Percentiles rank a stretch among this genome's conserved stretches.
phyloP scores from a whole-genome alignment of 1,284 basidiomycete species.

The Limonomyces culmigenus region DNA sequence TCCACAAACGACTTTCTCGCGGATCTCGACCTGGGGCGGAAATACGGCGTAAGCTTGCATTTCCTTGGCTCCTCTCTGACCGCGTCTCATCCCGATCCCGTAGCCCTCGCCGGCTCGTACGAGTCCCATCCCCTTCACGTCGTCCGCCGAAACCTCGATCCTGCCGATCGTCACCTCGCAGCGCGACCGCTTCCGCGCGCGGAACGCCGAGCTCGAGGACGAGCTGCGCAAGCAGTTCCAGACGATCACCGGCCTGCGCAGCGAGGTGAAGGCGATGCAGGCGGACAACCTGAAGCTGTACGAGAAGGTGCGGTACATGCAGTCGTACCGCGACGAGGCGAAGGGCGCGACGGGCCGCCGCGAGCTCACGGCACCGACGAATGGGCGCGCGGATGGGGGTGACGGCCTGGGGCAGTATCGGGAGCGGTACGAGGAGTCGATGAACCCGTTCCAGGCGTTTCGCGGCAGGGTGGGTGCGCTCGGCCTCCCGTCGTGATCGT shows the following conservation, averaged over 20 bases:
- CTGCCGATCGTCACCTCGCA: constrained; percentile 94
- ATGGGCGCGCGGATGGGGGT: constrained; percentile 39
- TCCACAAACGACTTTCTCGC: constrained; percentile 35
- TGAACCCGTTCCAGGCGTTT: constrained; percentile 98
- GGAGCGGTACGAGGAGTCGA: constrained; percentile 83
- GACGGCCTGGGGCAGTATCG: constrained; percentile 84
- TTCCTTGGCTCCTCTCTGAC: background rate
- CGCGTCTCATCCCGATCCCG: background rate
- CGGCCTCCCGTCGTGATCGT: background rate
- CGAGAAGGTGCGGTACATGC: constrained; percentile 94
- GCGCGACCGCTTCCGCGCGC: constrained; percentile 85
- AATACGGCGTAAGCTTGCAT: constrained; percentile 18
- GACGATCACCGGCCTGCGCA: constrained; percentile 76
- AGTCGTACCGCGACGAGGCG: constrained; percentile 71
- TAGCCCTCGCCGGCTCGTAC: constrained; percentile 29
- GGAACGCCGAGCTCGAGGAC: constrained; percentile 95
- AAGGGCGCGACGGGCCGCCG: constrained; percentile 14
- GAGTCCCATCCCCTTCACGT: constrained; percentile 51
- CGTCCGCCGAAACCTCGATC: constrained; percentile 78
- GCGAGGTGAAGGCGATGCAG: constrained; percentile 80
- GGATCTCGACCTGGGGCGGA: constrained; percentile 56
- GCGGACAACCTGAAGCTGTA: constrained; percentile 89
- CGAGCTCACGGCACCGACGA: constrained; percentile 41
- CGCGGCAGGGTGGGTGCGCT: constrained; percentile 66
- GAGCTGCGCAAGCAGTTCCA: constrained; percentile 91